Evolutionary conservation across 495 filamentous ascomycete species (phyloP), one percentile per base, ranked within the genome.

Genomic region (Aeminium ludgeri): DNA sequence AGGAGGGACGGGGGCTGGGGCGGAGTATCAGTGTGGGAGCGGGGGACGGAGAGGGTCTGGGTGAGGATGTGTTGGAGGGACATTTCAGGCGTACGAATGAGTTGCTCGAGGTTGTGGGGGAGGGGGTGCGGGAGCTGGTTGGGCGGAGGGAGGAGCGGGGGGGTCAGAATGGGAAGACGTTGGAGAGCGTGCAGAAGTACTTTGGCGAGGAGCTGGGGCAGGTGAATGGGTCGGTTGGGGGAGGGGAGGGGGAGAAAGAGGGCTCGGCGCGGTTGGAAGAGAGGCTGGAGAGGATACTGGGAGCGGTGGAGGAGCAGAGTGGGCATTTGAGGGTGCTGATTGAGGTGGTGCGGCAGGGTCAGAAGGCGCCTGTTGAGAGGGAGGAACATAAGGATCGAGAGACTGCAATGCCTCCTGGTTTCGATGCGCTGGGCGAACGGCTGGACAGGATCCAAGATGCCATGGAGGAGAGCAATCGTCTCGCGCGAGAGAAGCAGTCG

Each of bases 361-460:
- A n/a, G n/a, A n/a, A n/a, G n/a, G 48, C 48, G 16, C 30, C 36
- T n/a, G 44, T 29, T 11, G 48, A 37, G 7, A 15, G 2, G 2
- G 29, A 30, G 5, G 17, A 20, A 12, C 20, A 27, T 15, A 3
- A 12, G 4, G 7, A 5, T 3, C 12, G 33, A 18, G 15, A 46
- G 27, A 30, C 43, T 20, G n/a, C n/a, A n/a, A n/a, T n/a, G n/a
- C n/a, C n/a, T n/a, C n/a, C n/a, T n/a, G n/a, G n/a, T n/a, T n/a
- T n/a, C n/a, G n/a, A n/a, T n/a, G 39, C 48, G 18, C 30, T 51
- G 1, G 44, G 48, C 7, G 48, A 51, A 31, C 48, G 43, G 15
- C 25, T 51, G 20, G 48, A 51, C 30, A 43, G 46, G 35, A 46
- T 51, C 17, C 43, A 43, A 23, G 46, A 51, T 29, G 48, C 48